Evolutionary conservation across 208 protist species (phyloP), one percentile per base, ranked within the genome.

Genomic region (Trypanosoma scelopori): DNA sequence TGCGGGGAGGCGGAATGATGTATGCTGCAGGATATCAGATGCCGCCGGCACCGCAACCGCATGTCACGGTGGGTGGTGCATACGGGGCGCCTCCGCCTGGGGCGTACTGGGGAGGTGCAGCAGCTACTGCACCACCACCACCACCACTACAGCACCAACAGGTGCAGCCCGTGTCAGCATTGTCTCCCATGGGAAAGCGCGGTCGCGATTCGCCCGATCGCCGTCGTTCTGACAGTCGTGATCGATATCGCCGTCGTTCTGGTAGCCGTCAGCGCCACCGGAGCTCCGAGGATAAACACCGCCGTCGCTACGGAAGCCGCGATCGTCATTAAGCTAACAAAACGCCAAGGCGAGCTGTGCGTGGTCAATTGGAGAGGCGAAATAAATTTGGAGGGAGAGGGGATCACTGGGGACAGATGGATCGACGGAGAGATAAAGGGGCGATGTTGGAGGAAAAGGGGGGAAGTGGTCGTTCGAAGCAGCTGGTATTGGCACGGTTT

Each of bases 251-350:
- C 5, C 30, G 48, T 27, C 51, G 39, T n/a, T 69, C 51, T 22
- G 41, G 28, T 23, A 60, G 51, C 28, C 42, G 46, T 5, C 55
- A 62, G 55, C 52, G 64, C 60, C 27, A 57, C 57, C 28, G 61
- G 20, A 39, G 51, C 50, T 47, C 50, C 25, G 11, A 53, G 48
- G 20, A 43, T 41, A 42, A 55, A 56, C 30, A 57, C 53, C 65
- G 66, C 47, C 46, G 68, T 49, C 28, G 49, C 22, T 25, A 46
- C 25, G 37, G 41, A 41, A 58, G 66, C 43, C 13, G 45, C 47
- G 42, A 45, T 42, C 39, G 45, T n/a, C 32, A 23, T 27, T 65
- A 41, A 55, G 5, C 7, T 39, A 27, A 25, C 12, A n/a, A n/a
- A 23, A 39, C 41, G 23, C 52, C 28, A 25, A 22, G 32, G 32